Evolutionary conservation across 768 basidiomycete genomes (phyloP).

Genomic region (Auricularia sp.): DNA sequence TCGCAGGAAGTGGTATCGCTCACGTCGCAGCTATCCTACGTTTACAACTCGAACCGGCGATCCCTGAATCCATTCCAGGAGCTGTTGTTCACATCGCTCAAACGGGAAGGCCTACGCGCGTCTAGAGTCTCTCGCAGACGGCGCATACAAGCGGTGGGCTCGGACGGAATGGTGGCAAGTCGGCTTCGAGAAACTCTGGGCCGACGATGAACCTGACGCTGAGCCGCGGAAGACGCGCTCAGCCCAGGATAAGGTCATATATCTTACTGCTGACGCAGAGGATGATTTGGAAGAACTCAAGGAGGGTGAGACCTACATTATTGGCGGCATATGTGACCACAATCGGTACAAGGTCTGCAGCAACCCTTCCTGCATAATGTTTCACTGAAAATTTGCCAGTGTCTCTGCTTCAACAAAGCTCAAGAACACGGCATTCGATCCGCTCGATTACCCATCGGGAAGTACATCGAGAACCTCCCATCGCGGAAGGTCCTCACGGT

Average conservation of each 20-base stretch:
- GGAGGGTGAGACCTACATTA: constrained; percentile 82
- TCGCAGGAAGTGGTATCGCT: constrained; percentile 82
- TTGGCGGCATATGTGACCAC: constrained; percentile 88
- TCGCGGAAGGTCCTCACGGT: constrained; percentile 96
- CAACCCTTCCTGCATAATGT: background rate
- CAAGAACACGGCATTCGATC: constrained; percentile 61
- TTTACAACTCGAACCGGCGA: constrained; percentile 78
- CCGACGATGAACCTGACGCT: constrained; percentile 9
- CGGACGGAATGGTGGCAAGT: constrained; percentile 77
- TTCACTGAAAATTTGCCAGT: constrained; percentile 33
- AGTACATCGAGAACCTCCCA: constrained; percentile 69
- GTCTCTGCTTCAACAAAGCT: constrained; percentile 84
- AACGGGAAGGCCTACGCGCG: constrained; percentile 56
- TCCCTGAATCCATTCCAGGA: constrained; percentile 58
- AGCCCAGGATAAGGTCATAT: constrained; percentile 53
- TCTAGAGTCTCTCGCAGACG: constrained; percentile 54
- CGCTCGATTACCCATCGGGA: constrained; percentile 90
- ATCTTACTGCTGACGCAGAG: constrained; percentile 89
- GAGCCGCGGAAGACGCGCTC: background rate
- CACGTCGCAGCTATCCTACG: constrained; percentile 81
- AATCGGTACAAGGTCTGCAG: constrained; percentile 81
- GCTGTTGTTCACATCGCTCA: constrained; percentile 72
- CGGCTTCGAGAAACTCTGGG: constrained; percentile 64
- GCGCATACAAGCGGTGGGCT: constrained; percentile 69
- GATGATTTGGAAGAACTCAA: constrained; percentile 76